A percentile compares a stretch with the other conserved stretches of the same genome.
phyloP scores from a whole-genome alignment of 2,329 filamentous ascomycete genomes.

The Fusarium austroafricanum region DNA sequence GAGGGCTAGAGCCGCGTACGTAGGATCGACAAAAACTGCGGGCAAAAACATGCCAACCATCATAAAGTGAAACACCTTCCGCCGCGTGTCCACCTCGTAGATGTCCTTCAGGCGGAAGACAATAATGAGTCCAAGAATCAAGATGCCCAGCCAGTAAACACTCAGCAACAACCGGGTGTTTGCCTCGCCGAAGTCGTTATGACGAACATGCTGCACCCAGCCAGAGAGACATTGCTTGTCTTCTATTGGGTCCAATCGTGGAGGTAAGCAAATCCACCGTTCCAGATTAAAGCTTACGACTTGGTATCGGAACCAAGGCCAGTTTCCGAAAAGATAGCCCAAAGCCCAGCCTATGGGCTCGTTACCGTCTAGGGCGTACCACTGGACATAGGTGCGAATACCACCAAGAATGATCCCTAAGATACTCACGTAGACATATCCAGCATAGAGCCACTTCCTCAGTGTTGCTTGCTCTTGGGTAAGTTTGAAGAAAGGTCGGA shows the following conservation, averaged over 20 bases:
- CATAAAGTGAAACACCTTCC: conserved; percentile 98
- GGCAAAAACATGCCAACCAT: conserved; percentile 97
- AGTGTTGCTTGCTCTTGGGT: conserved; percentile 80
- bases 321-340: conserved; percentile 86
- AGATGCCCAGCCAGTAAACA: conserved; percentile 77
- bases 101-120: conserved; percentile 80
- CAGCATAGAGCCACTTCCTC: conserved; percentile 86
- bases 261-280: conserved; percentile 79
- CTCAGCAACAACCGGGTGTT: conserved; percentile 84
- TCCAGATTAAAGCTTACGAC: conserved; percentile 76
- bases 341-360: conserved; percentile 95
- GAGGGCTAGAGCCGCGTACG: conserved; percentile 84
- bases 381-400: conserved; percentile 76
- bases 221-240: conserved; percentile 62
- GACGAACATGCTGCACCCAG: conserved; percentile 74
- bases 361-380: conserved; percentile 73
- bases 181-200: conserved; percentile 74
- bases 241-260: conserved; percentile 48
- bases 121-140: conserved; percentile 76
- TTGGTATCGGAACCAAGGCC: conserved; percentile 76
- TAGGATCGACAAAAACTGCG: conserved; percentile 85
- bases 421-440: conserved; percentile 79
- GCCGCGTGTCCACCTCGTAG: conserved; percentile 92
- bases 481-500: conserved; percentile 81
- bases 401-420: conserved; percentile 74